Percentiles rank a stretch among this genome's conserved stretches.
Evolutionary conservation across 768 basidiomycete species (phyloP).

Genomic region (Pisolithus sp.): DNA sequence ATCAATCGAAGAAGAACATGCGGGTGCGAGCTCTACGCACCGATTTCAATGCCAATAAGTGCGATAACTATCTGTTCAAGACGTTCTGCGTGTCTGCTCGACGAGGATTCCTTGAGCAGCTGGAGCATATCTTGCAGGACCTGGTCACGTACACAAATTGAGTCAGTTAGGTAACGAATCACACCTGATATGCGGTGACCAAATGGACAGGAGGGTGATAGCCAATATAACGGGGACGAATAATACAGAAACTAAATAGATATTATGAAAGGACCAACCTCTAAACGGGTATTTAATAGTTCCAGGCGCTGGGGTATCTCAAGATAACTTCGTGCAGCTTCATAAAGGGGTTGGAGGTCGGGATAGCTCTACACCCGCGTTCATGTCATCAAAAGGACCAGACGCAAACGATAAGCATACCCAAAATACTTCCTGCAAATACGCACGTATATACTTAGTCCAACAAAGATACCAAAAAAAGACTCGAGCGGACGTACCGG

Average conservation of each 20-base stretch:
- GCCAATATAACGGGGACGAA: neutral
- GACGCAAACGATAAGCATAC: slow-evolving; percentile 35
- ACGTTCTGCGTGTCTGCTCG: slow-evolving; percentile 83
- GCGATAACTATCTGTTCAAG: slow-evolving; percentile 91
- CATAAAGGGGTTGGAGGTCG: slow-evolving; percentile 91
- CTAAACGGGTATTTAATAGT: slow-evolving; percentile 88
- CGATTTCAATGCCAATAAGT: slow-evolving; percentile 84
- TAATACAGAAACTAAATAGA: too few relatives aligned
- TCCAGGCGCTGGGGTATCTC: slow-evolving; percentile 94
- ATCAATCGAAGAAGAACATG: neutral
- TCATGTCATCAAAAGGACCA: slow-evolving; percentile 12
- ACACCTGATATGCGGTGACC: neutral
- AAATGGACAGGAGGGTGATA: neutral
- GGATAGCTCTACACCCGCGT: slow-evolving; percentile 68
- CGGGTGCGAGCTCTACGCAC: slow-evolving; percentile 32
- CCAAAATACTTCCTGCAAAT: slow-evolving; percentile 85
- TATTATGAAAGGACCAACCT: slow-evolving; percentile 41
- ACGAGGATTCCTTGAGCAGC: slow-evolving; percentile 90
- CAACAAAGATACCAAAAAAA: neutral
- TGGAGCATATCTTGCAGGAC: slow-evolving; percentile 96
- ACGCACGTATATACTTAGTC: neutral
- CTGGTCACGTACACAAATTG: slow-evolving; percentile 29
- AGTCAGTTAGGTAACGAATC: too few relatives aligned
- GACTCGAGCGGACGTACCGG: slow-evolving; percentile 49
- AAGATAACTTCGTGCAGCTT: slow-evolving; percentile 87